phyloP scores from a whole-genome alignment of 2,329 filamentous ascomycete species.

The Colletotrichum sp. region DNA sequence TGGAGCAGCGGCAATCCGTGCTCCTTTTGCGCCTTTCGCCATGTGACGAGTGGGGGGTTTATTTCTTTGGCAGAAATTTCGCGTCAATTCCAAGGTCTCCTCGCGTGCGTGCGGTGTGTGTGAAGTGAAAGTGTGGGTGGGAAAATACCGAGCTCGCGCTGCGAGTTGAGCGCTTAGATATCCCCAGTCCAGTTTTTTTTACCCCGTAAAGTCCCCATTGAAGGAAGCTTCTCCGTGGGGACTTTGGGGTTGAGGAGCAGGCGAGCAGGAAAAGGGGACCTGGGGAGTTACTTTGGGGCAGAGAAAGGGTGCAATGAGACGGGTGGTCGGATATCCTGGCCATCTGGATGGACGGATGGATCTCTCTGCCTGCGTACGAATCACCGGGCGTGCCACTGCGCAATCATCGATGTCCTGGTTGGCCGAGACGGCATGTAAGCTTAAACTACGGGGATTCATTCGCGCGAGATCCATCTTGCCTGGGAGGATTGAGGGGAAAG shows the following conservation, averaged over 20 bases:
- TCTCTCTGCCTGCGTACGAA: neutral
- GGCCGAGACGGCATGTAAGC: neutral
- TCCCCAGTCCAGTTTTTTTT: neutral
- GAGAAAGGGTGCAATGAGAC: neutral
- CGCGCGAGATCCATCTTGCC: neutral
- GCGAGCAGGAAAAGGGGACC: neutral
- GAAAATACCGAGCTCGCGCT: neutral
- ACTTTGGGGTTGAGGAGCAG: neutral
- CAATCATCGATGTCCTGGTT: conserved; percentile 2
- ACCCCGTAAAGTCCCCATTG: conserved; percentile 2
- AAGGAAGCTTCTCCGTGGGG: conserved; percentile 12
- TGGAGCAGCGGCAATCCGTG: neutral
- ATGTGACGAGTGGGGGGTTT: neutral
- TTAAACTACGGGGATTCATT: conserved; percentile 5
- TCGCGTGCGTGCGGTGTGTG: neutral
- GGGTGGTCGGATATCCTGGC: neutral
- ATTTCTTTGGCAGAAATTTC: neutral
- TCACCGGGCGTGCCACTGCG: neutral
- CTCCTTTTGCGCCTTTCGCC: neutral
- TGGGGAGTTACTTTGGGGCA: neutral
- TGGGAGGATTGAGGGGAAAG: neutral
- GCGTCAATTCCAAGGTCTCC: neutral
- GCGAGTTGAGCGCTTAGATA: conserved; percentile 5
- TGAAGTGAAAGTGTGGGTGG: neutral
- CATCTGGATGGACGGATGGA: neutral